Evolutionary conservation across 2,329 filamentous ascomycete genomes (phyloP).

Genomic region (Trichophyton benhamiae): DNA sequence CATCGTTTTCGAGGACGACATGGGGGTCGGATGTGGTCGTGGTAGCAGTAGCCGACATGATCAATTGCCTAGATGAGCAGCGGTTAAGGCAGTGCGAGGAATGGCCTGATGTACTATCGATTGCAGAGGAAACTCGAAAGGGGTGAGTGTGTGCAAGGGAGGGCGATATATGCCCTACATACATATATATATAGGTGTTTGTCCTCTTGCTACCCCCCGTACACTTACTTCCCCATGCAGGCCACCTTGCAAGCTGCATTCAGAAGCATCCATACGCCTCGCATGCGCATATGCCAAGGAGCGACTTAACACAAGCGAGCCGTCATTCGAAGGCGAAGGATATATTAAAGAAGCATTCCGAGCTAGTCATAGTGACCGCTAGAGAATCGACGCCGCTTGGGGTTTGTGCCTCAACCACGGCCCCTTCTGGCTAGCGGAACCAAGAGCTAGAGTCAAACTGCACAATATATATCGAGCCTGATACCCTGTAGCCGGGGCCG

Average conservation of each 20-base stretch:
- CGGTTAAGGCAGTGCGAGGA: not conserved
- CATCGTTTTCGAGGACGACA: constrained; percentile 18
- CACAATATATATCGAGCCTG: not conserved
- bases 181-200: not conserved
- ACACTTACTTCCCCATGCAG: not conserved
- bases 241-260: not conserved
- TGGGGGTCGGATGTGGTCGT: constrained; percentile 16
- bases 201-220: not conserved
- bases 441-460: not conserved
- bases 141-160: not conserved
- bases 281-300: not conserved
- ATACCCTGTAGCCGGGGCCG: not conserved
- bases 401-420: not conserved
- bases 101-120: not conserved
- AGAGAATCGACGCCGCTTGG: not conserved
- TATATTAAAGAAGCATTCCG: not conserved
- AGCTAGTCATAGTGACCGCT: not conserved
- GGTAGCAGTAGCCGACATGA: constrained; percentile 15
- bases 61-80: not conserved
- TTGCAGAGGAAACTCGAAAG: not conserved
- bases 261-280: not conserved
- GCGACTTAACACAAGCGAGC: not conserved
- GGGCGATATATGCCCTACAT: not conserved
- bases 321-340: not conserved
- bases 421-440: not conserved